Base-by-base conservation (phyloP, 352 stramenopile species). In the Phytophthora hybrid region DNA sequence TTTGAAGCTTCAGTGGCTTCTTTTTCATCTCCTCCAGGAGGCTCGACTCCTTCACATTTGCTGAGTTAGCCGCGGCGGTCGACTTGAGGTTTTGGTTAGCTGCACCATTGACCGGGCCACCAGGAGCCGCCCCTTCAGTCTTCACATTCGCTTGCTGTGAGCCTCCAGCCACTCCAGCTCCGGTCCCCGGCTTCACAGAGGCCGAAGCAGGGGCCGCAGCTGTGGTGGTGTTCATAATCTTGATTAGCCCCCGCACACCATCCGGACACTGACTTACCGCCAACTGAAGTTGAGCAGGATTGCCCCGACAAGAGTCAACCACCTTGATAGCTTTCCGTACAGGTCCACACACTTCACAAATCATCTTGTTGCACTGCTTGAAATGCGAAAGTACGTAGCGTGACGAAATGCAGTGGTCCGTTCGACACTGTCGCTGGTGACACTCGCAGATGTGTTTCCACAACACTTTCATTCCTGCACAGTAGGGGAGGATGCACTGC, bases 371-470 rank as follows among this genome's bases (percentile, higher is more conserved):
- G 84, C 90, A 97, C 60, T 96, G 90, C 78, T 97, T 96, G 77
- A 96, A 97, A 70, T 97, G 90, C 18, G 89, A 96, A 56, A 97
- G 73, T 65, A 97, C 90, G 61, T 97, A 97, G 8, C 90, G 81
- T 32, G 89, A 96, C 29, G 88, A 96, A 57, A 97, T 96, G 39
- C 90, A 97, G 73, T 97, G 90, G 49, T 96, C 89, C 7, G 89
- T 96, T 37, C 88, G 84, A 52, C 92, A 97, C 55, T 96, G 90
- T 16, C 87, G 85, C 59, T 97, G 89, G 59, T 97, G 90, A 52
- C 92, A 97, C 61, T 96, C 87, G 63, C 89, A 95, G 69, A 97
- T 97, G 62, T 97, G 92, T 59, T 97, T 97, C 92, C 92, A 97
- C 53, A 97, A 56, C 13, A 94, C 74, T 51, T 96, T 95, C 92